Conservation (phyloP, 2,329 filamentous ascomycete species). For the Fusarium penzigii region DNA sequence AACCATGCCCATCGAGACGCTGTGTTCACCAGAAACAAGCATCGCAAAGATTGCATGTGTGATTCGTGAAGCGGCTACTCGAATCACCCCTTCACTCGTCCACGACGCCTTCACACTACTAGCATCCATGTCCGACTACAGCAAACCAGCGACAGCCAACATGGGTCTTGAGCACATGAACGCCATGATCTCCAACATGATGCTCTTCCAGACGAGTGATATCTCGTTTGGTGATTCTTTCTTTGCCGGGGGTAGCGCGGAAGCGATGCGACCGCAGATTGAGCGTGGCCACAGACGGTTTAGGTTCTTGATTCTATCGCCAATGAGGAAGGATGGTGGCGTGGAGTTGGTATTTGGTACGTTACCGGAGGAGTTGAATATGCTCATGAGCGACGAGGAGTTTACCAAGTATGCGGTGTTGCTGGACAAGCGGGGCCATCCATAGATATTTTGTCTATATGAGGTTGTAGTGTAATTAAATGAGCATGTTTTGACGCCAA, state of each 20-base stretch:
- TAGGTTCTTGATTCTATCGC: constrained; percentile 30
- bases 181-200: constrained; percentile 33
- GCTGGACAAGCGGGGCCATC: constrained; percentile 3
- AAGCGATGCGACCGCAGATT: constrained; percentile 31
- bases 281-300: constrained; percentile 28
- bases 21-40: constrained; percentile 31
- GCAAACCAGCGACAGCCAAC: constrained; percentile 24
- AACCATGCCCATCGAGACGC: constrained; percentile 22
- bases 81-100: constrained; percentile 27
- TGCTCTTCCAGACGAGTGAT: constrained; percentile 30
- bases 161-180: constrained; percentile 31
- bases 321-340: constrained; percentile 29
- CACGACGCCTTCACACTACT: constrained; percentile 32
- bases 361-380: constrained; percentile 30
- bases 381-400: constrained; percentile 28
- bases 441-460: not conserved
- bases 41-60: constrained; percentile 26
- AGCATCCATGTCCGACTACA: constrained; percentile 29
- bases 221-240: constrained; percentile 30
- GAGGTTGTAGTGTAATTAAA: too few species aligned
- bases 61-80: constrained; percentile 26
- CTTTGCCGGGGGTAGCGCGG: constrained; percentile 28
- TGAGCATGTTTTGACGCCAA: too few species aligned
- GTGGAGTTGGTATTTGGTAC: constrained; percentile 33
- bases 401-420: constrained; percentile 27